Evolutionary conservation across 371 early-diverging fungal species (phyloP).

Genomic region (Haplosporangium sp.): DNA sequence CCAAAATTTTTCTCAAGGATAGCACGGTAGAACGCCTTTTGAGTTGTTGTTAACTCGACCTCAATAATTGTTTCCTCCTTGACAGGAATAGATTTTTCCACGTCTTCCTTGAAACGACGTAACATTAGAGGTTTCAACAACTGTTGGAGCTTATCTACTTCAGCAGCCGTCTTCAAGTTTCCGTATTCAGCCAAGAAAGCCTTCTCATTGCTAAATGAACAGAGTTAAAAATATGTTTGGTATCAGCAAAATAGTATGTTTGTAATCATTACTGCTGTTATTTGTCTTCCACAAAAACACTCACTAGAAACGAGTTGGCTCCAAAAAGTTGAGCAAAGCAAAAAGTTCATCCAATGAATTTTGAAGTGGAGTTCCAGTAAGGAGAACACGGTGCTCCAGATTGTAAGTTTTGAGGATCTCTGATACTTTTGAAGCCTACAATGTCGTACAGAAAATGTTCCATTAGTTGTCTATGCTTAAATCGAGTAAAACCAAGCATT

Average conservation of each 20-base stretch:
- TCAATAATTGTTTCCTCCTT: slow-evolving; percentile 94
- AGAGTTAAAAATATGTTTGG: neutral
- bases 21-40: slow-evolving; percentile 91
- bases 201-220: slow-evolving; percentile 62
- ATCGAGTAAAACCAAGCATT: too few species aligned
- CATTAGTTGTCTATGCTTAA: too few species aligned
- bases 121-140: slow-evolving; percentile 82
- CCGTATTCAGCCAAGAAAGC: slow-evolving; percentile 85
- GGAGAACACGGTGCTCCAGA: slow-evolving; percentile 80
- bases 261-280: too few species aligned
- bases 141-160: slow-evolving; percentile 80
- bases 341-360: slow-evolving; percentile 94
- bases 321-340: slow-evolving; percentile 93
- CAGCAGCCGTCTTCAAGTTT: slow-evolving; percentile 77
- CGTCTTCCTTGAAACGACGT: slow-evolving; percentile 87
- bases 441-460: neutral
- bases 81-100: slow-evolving; percentile 85
- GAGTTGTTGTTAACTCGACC: slow-evolving; percentile 84
- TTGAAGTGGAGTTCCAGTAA: slow-evolving; percentile 95
- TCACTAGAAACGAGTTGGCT: slow-evolving; percentile 80
- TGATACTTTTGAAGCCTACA: slow-evolving; percentile 72
- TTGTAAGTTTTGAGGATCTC: slow-evolving; percentile 74
- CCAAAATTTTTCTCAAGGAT: slow-evolving; percentile 92
- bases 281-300: neutral
- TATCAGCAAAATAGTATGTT: too few species aligned